These are phyloP conservation scores for Aspergillus baeticus DNA, from an alignment of 495 filamentous ascomycete species.

Conservation along the genomic window DNA sequence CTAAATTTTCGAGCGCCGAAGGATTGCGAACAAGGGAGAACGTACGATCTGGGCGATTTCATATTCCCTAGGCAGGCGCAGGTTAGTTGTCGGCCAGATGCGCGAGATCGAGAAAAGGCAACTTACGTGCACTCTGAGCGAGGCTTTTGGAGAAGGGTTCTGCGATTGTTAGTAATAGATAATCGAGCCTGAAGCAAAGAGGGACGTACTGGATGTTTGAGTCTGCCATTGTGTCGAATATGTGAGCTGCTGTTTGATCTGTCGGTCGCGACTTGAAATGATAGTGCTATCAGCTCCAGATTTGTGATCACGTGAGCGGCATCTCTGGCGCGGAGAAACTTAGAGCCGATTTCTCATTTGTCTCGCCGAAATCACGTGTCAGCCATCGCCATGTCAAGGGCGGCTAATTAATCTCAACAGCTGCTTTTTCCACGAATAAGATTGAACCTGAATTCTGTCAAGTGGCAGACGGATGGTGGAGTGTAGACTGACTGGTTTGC, in stretches of 20 bases:
- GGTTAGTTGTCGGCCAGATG: conserved; percentile 2
- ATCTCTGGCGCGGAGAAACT: neutral
- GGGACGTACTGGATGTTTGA: conserved; percentile 15
- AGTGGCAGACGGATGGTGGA: too few relatives aligned
- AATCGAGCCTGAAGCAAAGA: too few relatives aligned
- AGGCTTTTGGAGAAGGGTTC: conserved; percentile 16
- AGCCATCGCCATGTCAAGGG: too few relatives aligned
- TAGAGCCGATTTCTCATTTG: too few relatives aligned
- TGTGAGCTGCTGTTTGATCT: neutral
- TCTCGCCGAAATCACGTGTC: conserved; percentile 6
- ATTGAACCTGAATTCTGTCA: too few relatives aligned
- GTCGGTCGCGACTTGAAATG: conserved; percentile 14
- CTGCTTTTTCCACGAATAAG: too few relatives aligned
- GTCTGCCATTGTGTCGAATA: conserved; percentile 13
- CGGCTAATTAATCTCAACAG: too few relatives aligned
- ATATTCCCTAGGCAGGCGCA: conserved; percentile 6
- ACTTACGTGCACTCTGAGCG: conserved; percentile 17
- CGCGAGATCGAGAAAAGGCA: neutral
- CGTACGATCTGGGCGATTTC: conserved; percentile 18
- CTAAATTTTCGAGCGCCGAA: neutral
- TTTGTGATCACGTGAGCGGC: conserved; percentile 9
- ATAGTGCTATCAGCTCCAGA: conserved; percentile 18
- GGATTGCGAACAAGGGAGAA: neutral
- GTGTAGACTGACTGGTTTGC: too few relatives aligned
- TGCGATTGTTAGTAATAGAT: neutral